Percentiles rank a stretch among this genome's conserved stretches.
Conservation (phyloP, 2,329 filamentous ascomycete genomes). For the Cladosporium sp. region DNA sequence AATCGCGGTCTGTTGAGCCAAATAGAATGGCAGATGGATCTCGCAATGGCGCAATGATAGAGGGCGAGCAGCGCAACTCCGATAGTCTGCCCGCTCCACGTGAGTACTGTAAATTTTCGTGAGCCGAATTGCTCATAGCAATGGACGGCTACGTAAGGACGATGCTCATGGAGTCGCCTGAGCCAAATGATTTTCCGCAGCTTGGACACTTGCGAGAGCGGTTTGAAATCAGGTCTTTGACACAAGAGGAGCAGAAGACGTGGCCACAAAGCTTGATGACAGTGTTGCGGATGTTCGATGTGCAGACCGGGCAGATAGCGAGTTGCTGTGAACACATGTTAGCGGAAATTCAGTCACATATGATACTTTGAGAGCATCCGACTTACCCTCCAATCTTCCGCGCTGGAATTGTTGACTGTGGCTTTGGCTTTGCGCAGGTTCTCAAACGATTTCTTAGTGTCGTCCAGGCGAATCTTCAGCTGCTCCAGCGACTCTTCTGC, state of each 20-base stretch:
- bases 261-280: constrained; percentile 91
- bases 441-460: constrained; percentile 76
- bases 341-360: neutral
- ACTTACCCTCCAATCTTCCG: constrained; percentile 64
- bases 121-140: neutral
- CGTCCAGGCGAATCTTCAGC: constrained; percentile 68
- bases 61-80: no score
- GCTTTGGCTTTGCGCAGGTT: constrained; percentile 76
- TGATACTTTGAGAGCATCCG: neutral
- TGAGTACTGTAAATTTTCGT: no score
- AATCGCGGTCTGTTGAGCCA: no score
- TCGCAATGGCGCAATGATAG: no score
- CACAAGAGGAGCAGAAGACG: constrained; percentile 84
- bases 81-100: no score
- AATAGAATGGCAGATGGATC: no score
- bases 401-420: constrained; percentile 61
- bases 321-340: constrained; percentile 48
- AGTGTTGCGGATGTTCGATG: constrained; percentile 88
- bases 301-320: constrained; percentile 86
- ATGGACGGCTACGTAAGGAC: constrained; percentile 23
- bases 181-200: constrained; percentile 87
- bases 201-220: constrained; percentile 93
- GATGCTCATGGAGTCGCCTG: constrained; percentile 73
- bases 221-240: constrained; percentile 81
- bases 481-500: constrained; percentile 70